Base-by-base conservation (phyloP, 2,329 filamentous ascomycete species). In the Aspergillus amoenus region DNA sequence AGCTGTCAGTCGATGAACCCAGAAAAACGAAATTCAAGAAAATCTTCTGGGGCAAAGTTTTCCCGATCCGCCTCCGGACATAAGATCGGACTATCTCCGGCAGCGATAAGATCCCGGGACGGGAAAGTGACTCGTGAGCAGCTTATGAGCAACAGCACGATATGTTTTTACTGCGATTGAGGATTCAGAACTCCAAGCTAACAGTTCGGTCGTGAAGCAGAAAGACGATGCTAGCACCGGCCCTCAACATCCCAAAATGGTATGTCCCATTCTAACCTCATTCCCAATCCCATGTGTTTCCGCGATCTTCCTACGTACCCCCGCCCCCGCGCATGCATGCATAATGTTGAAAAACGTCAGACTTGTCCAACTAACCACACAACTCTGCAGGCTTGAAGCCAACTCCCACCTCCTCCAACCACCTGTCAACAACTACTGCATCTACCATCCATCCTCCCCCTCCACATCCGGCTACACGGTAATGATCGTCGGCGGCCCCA, bases 361-460 rank as follows among this genome's bases (percentile, higher is more conserved):
- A 50, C 30, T 17, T 17, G 39, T 30, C 46, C n/a, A 17, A 49
- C 13, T 17, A 52, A 42, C 13, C 7, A 30, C 27, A 30, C 5
- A 21, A 34, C 22, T 48, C 13, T 30, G 27, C 39, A 97, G 93
- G 93, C 87, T 99, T 41, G 83, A 91, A 68, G 85, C 93, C 73
- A 97, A 97, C 76, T 88, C 89, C 0, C 93, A 97, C 73, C 87
- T 97, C 60, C 85, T 97, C 57, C 86, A 96, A 74, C 94, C 94
- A 0, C 94, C 94, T 1, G 88, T 97, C 70, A 97, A 97, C 79
- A 97, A 97, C 79, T 95, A 94, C 81, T 97, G 93, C 78, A 91
- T 97, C 69, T 96, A 96, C 79, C 89, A 96, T 72, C 71, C 73
- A 3, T 73, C 74, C 40, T 72, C 70, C 5, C 68, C 71, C 81